Conservation (phyloP, 2,329 filamentous ascomycete genomes). For the Aureobasidium musti region DNA sequence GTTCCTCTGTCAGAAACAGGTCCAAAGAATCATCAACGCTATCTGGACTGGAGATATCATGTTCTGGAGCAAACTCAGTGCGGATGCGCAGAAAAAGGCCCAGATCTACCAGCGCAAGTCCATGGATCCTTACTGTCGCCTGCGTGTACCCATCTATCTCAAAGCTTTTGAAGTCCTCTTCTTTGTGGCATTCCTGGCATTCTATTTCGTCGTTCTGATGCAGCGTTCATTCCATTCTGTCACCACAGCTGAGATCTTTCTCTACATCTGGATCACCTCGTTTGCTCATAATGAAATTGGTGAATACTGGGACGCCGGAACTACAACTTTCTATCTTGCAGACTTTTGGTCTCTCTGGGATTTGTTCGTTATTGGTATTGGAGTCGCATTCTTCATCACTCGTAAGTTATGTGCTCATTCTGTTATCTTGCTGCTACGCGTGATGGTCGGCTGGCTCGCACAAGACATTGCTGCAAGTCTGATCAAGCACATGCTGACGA, state of each 20-base stretch:
- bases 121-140: conserved; percentile 71
- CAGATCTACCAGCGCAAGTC: conserved; percentile 69
- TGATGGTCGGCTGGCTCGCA: not conserved
- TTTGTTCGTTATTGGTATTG: conserved; percentile 41
- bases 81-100: conserved; percentile 72
- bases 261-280: conserved; percentile 84
- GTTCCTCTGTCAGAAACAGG: conserved; percentile 75
- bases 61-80: conserved; percentile 79
- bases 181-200: conserved; percentile 70
- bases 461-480: not conserved
- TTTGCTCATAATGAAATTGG: conserved; percentile 82
- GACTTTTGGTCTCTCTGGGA: conserved; percentile 78
- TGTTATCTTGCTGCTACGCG: not conserved
- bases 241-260: conserved; percentile 66
- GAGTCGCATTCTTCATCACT: conserved; percentile 64
- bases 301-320: conserved; percentile 82
- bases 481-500: not conserved
- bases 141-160: conserved; percentile 79
- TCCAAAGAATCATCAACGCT: conserved; percentile 80
- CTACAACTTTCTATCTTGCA: conserved; percentile 78
- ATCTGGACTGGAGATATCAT: conserved; percentile 86
- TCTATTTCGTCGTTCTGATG: conserved; percentile 87
- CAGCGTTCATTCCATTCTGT: conserved; percentile 64
- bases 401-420: conserved; percentile 55
- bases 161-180: conserved; percentile 83